These are phyloP conservation scores for Trametes hirsuta DNA, from an alignment of 1,284 basidiomycete species.

Conservation along the genomic window DNA sequence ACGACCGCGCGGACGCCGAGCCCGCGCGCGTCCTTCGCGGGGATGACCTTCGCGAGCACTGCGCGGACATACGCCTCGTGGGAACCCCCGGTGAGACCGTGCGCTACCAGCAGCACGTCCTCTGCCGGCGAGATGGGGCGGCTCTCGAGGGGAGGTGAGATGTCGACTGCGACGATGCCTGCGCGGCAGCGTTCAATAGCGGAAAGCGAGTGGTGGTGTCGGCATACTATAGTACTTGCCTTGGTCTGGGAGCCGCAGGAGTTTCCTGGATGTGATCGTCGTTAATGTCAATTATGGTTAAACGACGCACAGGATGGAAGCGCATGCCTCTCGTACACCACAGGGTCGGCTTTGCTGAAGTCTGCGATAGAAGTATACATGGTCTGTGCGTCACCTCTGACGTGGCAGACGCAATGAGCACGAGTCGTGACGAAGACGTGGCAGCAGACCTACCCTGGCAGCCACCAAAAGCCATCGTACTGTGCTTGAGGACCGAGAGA, in stretches of 20 bases:
- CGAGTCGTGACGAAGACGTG: neutral
- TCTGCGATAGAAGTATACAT: constrained; percentile 31
- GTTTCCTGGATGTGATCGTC: constrained; percentile 15
- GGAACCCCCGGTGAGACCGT: constrained; percentile 37
- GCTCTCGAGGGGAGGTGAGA: constrained; percentile 28
- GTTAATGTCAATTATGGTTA: neutral
- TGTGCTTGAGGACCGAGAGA: constrained; percentile 18
- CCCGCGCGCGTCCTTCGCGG: constrained; percentile 13
- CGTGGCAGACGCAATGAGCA: neutral
- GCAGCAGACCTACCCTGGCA: constrained; percentile 28
- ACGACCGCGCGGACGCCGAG: constrained; percentile 32
- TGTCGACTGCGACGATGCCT: constrained; percentile 34
- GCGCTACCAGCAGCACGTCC: constrained; percentile 30
- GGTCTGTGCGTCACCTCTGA: constrained; percentile 32
- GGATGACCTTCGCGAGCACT: constrained; percentile 22
- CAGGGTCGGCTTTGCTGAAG: constrained; percentile 28
- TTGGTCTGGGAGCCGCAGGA: constrained; percentile 30
- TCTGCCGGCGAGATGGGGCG: constrained; percentile 20
- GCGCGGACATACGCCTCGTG: constrained; percentile 36
- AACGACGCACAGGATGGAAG: too few relatives aligned
- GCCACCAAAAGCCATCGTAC: constrained; percentile 30
- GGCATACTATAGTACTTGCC: constrained; percentile 13
- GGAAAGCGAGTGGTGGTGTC: neutral
- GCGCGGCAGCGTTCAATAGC: neutral
- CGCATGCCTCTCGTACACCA: constrained; percentile 31